Evolutionary conservation across 2,329 filamentous ascomycete genomes (phyloP).

Genomic region (Monosporascus sp.): DNA sequence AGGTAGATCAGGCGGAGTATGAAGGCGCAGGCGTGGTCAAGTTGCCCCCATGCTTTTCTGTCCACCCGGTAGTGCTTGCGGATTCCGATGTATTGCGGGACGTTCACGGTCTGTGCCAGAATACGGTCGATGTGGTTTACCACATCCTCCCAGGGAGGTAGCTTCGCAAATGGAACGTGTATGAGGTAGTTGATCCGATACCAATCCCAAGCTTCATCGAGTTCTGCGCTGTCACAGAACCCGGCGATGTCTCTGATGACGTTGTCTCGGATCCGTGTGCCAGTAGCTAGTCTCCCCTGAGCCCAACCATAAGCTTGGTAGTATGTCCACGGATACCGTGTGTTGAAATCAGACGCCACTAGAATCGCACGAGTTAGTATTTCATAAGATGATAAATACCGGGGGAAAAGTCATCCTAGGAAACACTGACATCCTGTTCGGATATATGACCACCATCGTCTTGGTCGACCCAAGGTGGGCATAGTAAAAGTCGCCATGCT

Average conservation of each 20-base stretch:
- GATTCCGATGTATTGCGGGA: constrained; percentile 1
- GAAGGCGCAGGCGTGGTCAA: constrained; percentile 1
- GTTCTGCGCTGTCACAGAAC: background rate
- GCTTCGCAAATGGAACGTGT: background rate
- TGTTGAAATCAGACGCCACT: background rate
- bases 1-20: constrained; percentile 5
- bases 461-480: background rate
- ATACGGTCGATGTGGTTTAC: background rate
- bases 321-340: background rate
- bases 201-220: background rate
- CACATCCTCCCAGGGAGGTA: background rate
- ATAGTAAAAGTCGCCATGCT: too few relatives aligned
- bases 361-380: background rate
- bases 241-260: background rate
- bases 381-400: background rate
- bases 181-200: background rate
- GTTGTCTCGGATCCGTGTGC: too few relatives aligned
- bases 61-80: background rate
- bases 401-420: background rate
- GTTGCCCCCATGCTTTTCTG: background rate
- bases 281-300: background rate
- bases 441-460: background rate
- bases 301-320: background rate
- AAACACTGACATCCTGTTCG: background rate
- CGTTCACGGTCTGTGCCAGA: background rate